Evolutionary conservation across 805 yeast species (phyloP).

Genomic region (Sporopachydermia lactativora): DNA sequence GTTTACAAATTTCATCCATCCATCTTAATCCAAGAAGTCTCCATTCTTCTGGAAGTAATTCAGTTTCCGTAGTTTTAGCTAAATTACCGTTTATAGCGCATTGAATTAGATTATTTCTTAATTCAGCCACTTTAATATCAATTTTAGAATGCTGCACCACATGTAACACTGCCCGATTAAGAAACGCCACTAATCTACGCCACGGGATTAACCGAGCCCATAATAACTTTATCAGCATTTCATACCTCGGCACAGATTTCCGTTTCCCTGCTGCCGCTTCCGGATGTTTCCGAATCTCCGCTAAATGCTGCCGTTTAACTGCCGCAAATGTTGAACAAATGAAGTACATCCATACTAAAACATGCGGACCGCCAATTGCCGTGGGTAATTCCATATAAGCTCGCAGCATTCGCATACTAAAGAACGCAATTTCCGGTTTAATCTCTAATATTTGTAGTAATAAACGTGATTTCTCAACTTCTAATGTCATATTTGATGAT

Average conservation of each 20-base stretch:
- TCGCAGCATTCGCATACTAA: slow-evolving; percentile 39
- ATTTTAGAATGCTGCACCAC: background rate
- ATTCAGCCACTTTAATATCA: background rate
- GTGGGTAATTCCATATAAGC: slow-evolving; percentile 61
- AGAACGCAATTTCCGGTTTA: background rate
- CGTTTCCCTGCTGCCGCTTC: background rate
- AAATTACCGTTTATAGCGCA: background rate
- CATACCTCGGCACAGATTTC: background rate
- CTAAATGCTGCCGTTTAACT: background rate
- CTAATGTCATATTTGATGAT: slow-evolving; percentile 15
- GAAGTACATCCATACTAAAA: slow-evolving; percentile 66
- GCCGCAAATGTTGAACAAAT: slow-evolving; percentile 30
- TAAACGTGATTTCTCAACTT: slow-evolving; percentile 6
- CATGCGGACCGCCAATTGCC: slow-evolving; percentile 57
- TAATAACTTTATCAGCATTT: slow-evolving; percentile 1
- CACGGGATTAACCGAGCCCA: background rate
- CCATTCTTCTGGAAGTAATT: slow-evolving; percentile 3
- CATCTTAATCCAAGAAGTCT: slow-evolving; percentile 2
- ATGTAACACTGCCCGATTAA: background rate
- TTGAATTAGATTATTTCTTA: too few species aligned
- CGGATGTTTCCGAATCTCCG: background rate
- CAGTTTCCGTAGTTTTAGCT: background rate
- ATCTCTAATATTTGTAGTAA: slow-evolving; percentile 1
- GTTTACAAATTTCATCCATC: slow-evolving; percentile 1
- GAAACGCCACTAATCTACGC: background rate